Evolutionary conservation across 2,329 filamentous ascomycete genomes (phyloP).

Genomic region (Coniochaeta ligniaria): DNA sequence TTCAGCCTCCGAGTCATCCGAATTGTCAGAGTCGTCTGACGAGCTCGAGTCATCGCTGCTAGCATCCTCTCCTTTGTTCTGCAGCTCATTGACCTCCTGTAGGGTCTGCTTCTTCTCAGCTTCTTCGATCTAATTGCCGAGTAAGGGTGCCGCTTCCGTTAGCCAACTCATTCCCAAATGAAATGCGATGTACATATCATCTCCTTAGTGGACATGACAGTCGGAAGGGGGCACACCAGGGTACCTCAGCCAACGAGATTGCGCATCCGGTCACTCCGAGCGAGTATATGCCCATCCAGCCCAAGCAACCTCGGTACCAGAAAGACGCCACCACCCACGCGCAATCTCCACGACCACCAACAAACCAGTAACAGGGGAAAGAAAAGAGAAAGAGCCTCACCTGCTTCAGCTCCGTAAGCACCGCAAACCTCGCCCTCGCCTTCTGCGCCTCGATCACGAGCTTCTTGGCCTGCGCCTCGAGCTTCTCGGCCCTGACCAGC

Average conservation of each 20-base stretch:
- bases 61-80: background rate
- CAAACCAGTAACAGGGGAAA: background rate
- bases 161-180: background rate
- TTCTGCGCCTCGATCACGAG: conserved; percentile 18
- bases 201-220: background rate
- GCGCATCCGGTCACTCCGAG: too few relatives aligned
- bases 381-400: background rate
- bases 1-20: conserved; percentile 14
- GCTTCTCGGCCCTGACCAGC: conserved; percentile 29
- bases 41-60: background rate
- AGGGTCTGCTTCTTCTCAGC: conserved; percentile 5
- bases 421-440: conserved; percentile 15
- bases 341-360: background rate
- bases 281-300: conserved; percentile 2
- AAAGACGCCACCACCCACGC: too few relatives aligned
- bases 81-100: conserved; percentile 1
- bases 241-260: too few relatives aligned
- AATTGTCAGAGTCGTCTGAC: conserved; percentile 12
- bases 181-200: background rate
- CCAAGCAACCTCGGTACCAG: too few relatives aligned
- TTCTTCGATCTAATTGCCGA: background rate
- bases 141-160: conserved; percentile 11
- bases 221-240: background rate
- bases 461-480: conserved; percentile 31
- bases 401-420: background rate